Conservation (phyloP, 23 red algal genomes). For the Gracilaria gracilis region DNA sequence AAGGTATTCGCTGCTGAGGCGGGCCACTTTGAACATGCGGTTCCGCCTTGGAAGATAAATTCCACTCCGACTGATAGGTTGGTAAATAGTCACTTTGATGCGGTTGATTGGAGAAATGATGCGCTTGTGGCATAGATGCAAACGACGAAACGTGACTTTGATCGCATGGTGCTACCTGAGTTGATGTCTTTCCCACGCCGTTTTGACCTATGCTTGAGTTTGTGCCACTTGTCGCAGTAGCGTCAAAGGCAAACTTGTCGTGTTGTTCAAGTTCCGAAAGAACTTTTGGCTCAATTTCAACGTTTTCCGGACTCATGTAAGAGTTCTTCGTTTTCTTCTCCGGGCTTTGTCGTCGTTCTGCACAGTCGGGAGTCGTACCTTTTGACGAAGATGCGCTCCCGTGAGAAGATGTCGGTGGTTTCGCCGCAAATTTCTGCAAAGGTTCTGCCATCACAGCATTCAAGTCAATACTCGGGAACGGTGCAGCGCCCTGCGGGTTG, state of each 20-base stretch:
- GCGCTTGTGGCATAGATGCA: not conserved
- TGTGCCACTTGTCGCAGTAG: not conserved
- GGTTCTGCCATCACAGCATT: constrained; percentile 4
- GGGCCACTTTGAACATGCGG: not conserved
- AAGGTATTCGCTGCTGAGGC: not conserved
- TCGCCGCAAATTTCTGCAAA: not conserved
- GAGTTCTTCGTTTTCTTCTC: not conserved
- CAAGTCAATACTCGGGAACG: not conserved
- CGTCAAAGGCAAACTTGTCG: constrained; percentile 10
- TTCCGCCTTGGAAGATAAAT: not conserved
- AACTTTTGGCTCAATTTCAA: constrained; percentile 16
- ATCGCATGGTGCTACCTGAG: not conserved
- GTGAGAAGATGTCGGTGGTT: not conserved
- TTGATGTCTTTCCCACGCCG: not conserved
- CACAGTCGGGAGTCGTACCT: not conserved
- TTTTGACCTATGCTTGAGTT: not conserved
- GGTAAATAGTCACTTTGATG: not conserved
- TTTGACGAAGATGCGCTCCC: not conserved
- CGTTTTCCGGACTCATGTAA: constrained; percentile 13
- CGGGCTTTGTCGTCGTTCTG: not conserved
- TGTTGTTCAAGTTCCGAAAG: not conserved
- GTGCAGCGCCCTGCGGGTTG: not conserved
- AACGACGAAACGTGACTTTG: not conserved
- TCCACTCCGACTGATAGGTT: not conserved
- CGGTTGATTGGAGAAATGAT: not conserved